A percentile compares a stretch with the other conserved stretches of the same genome.
Evolutionary conservation across 345 rosid species (phyloP).

Genomic region (Arabis hirsuta): DNA sequence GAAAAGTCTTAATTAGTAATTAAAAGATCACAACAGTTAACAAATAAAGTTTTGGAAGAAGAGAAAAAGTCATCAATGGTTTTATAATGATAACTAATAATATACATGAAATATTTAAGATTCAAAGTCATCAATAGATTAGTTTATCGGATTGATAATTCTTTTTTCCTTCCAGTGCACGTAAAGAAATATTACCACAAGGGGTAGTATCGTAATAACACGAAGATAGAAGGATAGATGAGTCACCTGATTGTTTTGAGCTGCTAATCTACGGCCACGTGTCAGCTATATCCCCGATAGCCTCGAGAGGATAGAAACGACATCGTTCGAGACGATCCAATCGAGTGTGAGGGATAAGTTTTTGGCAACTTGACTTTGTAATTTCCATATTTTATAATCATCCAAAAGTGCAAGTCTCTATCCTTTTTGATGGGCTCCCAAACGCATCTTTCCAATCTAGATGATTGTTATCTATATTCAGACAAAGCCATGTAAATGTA

Average conservation of each 20-base stretch:
- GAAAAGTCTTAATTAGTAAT: conserved; percentile 2
- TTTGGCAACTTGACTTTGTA: conserved; percentile 21
- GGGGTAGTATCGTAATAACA: conserved; percentile 14
- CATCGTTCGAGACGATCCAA: conserved; percentile 31
- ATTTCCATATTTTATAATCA: conserved; percentile 1
- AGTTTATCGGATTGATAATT: conserved; percentile 26
- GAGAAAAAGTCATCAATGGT: conserved; percentile 6
- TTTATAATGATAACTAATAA: no score
- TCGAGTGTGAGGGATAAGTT: conserved; percentile 20
- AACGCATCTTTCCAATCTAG: conserved; percentile 33
- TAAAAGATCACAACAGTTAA: background rate
- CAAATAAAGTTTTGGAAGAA: background rate
- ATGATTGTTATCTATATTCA: conserved; percentile 27
- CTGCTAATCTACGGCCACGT: conserved; percentile 23
- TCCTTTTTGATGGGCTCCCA: conserved; percentile 36
- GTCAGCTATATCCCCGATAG: conserved; percentile 12
- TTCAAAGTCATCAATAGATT: no score
- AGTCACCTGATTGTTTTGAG: conserved; percentile 20
- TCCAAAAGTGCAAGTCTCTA: conserved; percentile 38
- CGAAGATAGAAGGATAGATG: conserved; percentile 7
- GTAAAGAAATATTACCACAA: conserved; percentile 39
- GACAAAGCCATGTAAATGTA: conserved; percentile 1
- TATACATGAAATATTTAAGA: no score
- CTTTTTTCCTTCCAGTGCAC: conserved; percentile 30
- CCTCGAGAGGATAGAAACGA: conserved; percentile 35